Conservation (phyloP, 345 rosid species). For the Mangifera indica region DNA sequence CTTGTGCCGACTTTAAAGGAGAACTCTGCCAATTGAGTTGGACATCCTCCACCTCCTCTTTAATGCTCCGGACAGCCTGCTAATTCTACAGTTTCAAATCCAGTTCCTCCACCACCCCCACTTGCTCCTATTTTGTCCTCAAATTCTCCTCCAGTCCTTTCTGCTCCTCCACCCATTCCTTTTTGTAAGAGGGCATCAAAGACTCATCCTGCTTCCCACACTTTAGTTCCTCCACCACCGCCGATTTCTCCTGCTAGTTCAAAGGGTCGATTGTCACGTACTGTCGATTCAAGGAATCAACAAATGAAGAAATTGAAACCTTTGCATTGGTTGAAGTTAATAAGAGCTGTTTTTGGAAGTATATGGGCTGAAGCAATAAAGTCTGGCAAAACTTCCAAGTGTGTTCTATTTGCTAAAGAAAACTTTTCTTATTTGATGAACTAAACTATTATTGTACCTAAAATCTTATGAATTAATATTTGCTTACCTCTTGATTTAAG, state of each 20-base stretch:
- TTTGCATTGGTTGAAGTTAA: slow-evolving; percentile 91
- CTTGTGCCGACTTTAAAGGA: slow-evolving; percentile 33
- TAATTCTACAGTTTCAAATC: slow-evolving; percentile 18
- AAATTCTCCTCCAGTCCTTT: slow-evolving; percentile 32
- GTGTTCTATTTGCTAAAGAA: slow-evolving; percentile 28
- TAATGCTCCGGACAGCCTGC: slow-evolving; percentile 17
- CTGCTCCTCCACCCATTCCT: slow-evolving; percentile 58
- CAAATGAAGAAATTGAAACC: slow-evolving; percentile 86
- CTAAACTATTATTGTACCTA: slow-evolving; percentile 7
- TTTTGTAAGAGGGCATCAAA: slow-evolving; percentile 29
- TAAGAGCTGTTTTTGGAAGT: slow-evolving; percentile 94
- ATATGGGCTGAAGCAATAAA: slow-evolving; percentile 97
- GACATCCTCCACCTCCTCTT: slow-evolving; percentile 56
- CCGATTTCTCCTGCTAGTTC: slow-evolving; percentile 42
- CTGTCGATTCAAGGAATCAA: slow-evolving; percentile 46
- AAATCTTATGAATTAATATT: slow-evolving; percentile 14
- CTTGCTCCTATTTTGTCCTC: slow-evolving; percentile 32
- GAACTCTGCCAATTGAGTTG: slow-evolving; percentile 23
- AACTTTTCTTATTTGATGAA: slow-evolving; percentile 14
- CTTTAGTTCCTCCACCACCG: slow-evolving; percentile 62
- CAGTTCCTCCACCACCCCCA: slow-evolving; percentile 43
- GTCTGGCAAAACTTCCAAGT: slow-evolving; percentile 58
- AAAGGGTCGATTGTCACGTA: slow-evolving; percentile 72
- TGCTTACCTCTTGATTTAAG: slow-evolving; percentile 36
- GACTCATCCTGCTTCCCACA: slow-evolving; percentile 20